Base-by-base conservation (phyloP, 108 stramenopile genomes). In the Skeletonema menzelii region DNA sequence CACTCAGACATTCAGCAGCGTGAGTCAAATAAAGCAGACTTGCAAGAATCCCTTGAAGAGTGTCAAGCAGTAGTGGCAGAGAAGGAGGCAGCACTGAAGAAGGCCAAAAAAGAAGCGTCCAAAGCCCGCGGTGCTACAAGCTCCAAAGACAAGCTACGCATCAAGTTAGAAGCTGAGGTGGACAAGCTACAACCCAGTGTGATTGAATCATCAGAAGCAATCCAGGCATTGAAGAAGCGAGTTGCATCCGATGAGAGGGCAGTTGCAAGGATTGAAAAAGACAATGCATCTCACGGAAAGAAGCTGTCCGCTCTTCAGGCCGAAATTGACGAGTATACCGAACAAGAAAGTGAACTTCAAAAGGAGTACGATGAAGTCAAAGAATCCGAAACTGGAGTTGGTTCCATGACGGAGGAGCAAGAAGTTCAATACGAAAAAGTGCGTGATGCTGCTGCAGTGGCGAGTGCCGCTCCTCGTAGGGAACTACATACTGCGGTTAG, bases 361-460 rank as follows among this genome's bases (percentile, higher is more conserved):
- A 61, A 84, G 56, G 94, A 97, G 40, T 94, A 96, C 69, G 91
- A 95, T 59, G 77, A 88, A 37, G 77, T 95, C 70, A 97, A 97
- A 74, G 82, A 81, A 42, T 82, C 86, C n/a, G 76, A 69, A 35
- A 47, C 49, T 47, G 76, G 70, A 22, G 79, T 83, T 31, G 79
- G 85, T 11, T 69, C 83, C 4, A 65, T 94, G 81, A 94, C 93
- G 6, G 73, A 87, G 65, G 90, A 88, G 40, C 93, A 96, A 66
- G 92, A 95, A 70, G 78, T 84, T 56, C 85, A 91, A 55, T 95
- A 95, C 57, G 92, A 95, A 73, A 71, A 76, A 5, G 87, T 94
- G 70, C 67, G 82, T 7, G 90, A 96, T 77, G 89, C 85, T 11
- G 93, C 95, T 19, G 90, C 89, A 8, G 90, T 92, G 5, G 93